Conservation (phyloP, 2,329 filamentous ascomycete genomes). For the Rachicladosporium sp. region DNA sequence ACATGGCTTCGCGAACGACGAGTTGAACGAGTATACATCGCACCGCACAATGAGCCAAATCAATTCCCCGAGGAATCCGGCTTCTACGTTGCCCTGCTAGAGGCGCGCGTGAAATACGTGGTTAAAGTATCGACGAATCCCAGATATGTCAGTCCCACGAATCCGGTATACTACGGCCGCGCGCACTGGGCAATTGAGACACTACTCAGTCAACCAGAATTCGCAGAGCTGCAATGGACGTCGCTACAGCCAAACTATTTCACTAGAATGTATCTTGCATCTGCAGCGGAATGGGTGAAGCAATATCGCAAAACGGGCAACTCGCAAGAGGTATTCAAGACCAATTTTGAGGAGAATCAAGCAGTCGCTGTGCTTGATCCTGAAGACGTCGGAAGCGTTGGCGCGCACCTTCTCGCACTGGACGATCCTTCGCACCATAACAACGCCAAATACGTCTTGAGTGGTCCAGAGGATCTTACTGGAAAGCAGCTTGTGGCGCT, state of each 20-base stretch:
- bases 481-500: conserved; percentile 24
- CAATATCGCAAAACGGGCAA: conserved; percentile 23
- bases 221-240: conserved; percentile 26
- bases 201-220: conserved; percentile 26
- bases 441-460: conserved; percentile 27
- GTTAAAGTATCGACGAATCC: conserved; percentile 32
- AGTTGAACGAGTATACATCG: conserved; percentile 29
- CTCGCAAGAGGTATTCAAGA: conserved; percentile 15
- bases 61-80: conserved; percentile 31
- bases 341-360: conserved; percentile 20
- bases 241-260: conserved; percentile 30
- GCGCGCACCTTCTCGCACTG: conserved; percentile 24
- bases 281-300: conserved; percentile 22
- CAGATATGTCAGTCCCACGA: conserved; percentile 26
- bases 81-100: conserved; percentile 24
- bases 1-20: conserved; percentile 29
- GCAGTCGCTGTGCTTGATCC: conserved; percentile 17
- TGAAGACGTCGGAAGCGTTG: conserved; percentile 24
- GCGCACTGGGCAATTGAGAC: conserved; percentile 32
- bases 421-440: conserved; percentile 21
- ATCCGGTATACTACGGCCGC: conserved; percentile 25
- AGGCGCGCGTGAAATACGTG: conserved; percentile 30
- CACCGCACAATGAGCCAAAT: conserved; percentile 25
- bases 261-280: conserved; percentile 11
- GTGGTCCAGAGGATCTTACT: conserved; percentile 29